Evolutionary conservation across 805 yeast species (phyloP).

Genomic region (Schizosaccharomyces osmophilus): DNA sequence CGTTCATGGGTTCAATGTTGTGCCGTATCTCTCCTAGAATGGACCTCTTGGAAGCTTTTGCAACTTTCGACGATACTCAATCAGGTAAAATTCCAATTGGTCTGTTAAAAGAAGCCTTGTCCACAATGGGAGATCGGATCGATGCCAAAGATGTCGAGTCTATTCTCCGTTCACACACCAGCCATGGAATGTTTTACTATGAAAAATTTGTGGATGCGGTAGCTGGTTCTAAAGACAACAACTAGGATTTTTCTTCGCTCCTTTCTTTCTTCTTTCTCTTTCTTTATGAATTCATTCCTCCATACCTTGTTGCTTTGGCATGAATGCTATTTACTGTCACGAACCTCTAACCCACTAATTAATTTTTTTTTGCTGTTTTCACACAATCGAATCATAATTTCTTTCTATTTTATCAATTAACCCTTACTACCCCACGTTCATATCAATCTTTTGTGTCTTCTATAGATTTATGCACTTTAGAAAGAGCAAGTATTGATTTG

Average conservation of each 20-base stretch:
- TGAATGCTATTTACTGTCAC: not conserved
- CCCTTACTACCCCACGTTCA: too few species aligned
- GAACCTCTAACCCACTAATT: too few species aligned
- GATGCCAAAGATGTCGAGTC: conserved; percentile 21
- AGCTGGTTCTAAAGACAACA: conserved; percentile 7
- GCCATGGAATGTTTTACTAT: conserved; percentile 32
- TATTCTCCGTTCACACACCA: conserved; percentile 31
- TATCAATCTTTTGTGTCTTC: too few species aligned
- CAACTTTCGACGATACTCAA: conserved; percentile 20
- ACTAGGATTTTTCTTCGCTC: not conserved
- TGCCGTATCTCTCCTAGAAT: conserved; percentile 25
- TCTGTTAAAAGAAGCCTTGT: conserved; percentile 24
- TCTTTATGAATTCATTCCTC: not conserved
- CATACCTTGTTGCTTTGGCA: not conserved
- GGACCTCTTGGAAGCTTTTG: conserved; percentile 35
- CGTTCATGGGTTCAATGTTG: conserved; percentile 33
- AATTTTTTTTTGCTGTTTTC: too few species aligned
- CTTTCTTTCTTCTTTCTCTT: not conserved
- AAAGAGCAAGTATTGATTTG: too few species aligned
- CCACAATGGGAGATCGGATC: conserved; percentile 25
- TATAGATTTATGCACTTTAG: too few species aligned
- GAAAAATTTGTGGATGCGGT: conserved; percentile 35
- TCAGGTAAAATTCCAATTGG: conserved; percentile 18
- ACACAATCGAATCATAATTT: too few species aligned
- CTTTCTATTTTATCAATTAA: too few species aligned